Evolutionary conservation across 495 filamentous ascomycete genomes (phyloP), one percentile per base, ranked within the genome.

Genomic region (Apiosordaria backusii): DNA sequence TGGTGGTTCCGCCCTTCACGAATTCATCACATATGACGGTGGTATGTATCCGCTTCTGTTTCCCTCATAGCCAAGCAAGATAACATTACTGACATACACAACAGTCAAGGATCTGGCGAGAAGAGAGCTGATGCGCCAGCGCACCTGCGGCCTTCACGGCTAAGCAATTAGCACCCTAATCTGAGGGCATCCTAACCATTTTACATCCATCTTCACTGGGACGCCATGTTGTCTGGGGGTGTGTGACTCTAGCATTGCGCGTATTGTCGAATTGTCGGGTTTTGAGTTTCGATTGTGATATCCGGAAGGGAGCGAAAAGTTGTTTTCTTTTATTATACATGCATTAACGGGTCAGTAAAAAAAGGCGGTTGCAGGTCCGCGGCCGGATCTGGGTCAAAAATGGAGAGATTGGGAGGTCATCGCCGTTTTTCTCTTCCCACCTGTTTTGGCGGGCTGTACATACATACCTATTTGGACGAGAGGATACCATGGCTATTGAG

Each of bases 1-100:
- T 23, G 88, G 84, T 29, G 95, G 96, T 29, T 87, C 82, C 65
- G 96, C 83, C 65, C 82, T 99, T 69, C 92, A 98, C 74, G 96
- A 99, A 79, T 97, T 98, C 81, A 80, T 97, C 72, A 83, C 93
- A 21, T 99, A 92, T 77, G 94, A 99, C 76, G 83, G 86, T 84
- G 87, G 91, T 93, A 72, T 63, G 78, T 77, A 27, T 18, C 50
- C 57, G n/a, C n/a, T 4, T 59, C 18, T 55, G 10, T 26, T 25
- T 61, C 5, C 21, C 24, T 23, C 5, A 45, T 61, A 61, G 15
- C 15, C 16, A 1, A 21, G 9, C 15, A n/a, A 5, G 19, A 16
- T n/a, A 24, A 54, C 16, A 76, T 6, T 57, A 68, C 78, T 78
- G 67, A 79, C 71, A 70, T 50, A n/a, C 35, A 22, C 63, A 57